phyloP scores from a whole-genome alignment of 352 stramenopile species.

The Pseudoperonospora humuli region DNA sequence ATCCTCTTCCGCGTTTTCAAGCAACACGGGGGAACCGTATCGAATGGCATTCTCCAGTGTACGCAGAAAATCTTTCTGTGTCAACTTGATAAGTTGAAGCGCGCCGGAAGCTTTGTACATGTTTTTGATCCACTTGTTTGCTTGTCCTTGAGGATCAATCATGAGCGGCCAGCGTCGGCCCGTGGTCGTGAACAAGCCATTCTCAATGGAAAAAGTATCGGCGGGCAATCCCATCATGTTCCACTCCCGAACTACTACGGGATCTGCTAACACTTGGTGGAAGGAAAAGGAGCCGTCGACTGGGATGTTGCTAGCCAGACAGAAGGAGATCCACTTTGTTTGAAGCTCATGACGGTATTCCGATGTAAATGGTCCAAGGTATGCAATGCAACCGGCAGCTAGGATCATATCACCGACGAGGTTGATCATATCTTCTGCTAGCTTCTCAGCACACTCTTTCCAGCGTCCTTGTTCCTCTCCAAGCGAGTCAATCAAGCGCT shows the following conservation, averaged over 20 bases:
- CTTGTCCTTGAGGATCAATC: slow-evolving; percentile 92
- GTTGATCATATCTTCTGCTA: slow-evolving; percentile 83
- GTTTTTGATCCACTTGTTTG: slow-evolving; percentile 92
- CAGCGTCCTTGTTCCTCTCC: slow-evolving; percentile 88
- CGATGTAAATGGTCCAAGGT: slow-evolving; percentile 87
- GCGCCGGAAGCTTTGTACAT: slow-evolving; percentile 76
- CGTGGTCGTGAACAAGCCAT: slow-evolving; percentile 89
- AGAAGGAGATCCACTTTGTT: slow-evolving; percentile 77
- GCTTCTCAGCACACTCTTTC: slow-evolving; percentile 70
- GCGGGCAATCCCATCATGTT: slow-evolving; percentile 89
- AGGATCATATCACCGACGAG: slow-evolving; percentile 91
- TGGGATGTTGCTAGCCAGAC: slow-evolving; percentile 69
- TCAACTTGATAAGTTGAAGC: slow-evolving; percentile 91
- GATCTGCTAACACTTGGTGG: slow-evolving; percentile 72
- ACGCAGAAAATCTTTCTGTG: slow-evolving; percentile 87
- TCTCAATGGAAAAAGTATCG: slow-evolving; percentile 91
- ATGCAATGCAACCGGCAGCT: slow-evolving; percentile 88
- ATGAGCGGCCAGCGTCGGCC: slow-evolving; percentile 89
- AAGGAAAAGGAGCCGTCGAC: slow-evolving; percentile 84
- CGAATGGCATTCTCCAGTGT: slow-evolving; percentile 90
- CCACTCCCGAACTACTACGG: slow-evolving; percentile 88
- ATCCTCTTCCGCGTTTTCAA: slow-evolving; percentile 92
- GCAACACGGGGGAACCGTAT: slow-evolving; percentile 85
- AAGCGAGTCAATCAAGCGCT: slow-evolving; percentile 86
- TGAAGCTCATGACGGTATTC: slow-evolving; percentile 82